Evolutionary conservation across 176 grass and related monocot species (phyloP).

Genomic region (Guadua angustifolia): DNA sequence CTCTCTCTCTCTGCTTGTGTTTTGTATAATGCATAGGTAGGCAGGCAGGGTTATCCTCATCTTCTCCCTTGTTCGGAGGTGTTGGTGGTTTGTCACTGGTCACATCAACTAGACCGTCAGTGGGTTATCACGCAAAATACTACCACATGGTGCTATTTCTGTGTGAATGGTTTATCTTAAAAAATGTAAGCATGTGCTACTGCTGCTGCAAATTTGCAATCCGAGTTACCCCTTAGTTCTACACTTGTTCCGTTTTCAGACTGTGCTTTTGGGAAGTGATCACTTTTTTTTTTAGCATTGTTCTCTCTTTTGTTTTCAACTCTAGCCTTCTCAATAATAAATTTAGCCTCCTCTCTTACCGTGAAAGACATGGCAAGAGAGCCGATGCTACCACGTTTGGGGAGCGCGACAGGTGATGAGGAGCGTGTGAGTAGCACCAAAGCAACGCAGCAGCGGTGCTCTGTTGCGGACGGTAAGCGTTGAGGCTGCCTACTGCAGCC

Average conservation of each 20-base stretch:
- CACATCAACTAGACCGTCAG: constrained; percentile 47
- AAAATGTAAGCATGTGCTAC: neutral
- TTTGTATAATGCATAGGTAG: constrained; percentile 41
- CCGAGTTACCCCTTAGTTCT: neutral
- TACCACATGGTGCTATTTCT: neutral
- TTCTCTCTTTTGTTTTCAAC: no score
- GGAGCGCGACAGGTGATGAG: no score
- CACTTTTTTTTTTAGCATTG: no score
- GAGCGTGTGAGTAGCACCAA: no score
- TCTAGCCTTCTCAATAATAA: no score
- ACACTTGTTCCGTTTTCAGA: neutral
- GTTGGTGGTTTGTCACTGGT: constrained; percentile 21
- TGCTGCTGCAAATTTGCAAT: neutral
- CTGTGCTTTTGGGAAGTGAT: neutral
- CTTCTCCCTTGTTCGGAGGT: constrained; percentile 16
- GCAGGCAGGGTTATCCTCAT: neutral
- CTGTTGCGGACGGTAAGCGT: no score
- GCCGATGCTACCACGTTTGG: no score
- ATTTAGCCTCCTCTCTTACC: no score
- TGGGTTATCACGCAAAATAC: neutral
- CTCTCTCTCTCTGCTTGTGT: neutral
- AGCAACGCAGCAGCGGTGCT: no score
- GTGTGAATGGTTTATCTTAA: neutral
- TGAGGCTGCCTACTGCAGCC: no score
- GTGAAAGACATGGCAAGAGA: no score